Evolutionary conservation across 139 green algal genomes (phyloP), one percentile per base, ranked within the genome.

Genomic region (Chlorella sorokiniana): DNA sequence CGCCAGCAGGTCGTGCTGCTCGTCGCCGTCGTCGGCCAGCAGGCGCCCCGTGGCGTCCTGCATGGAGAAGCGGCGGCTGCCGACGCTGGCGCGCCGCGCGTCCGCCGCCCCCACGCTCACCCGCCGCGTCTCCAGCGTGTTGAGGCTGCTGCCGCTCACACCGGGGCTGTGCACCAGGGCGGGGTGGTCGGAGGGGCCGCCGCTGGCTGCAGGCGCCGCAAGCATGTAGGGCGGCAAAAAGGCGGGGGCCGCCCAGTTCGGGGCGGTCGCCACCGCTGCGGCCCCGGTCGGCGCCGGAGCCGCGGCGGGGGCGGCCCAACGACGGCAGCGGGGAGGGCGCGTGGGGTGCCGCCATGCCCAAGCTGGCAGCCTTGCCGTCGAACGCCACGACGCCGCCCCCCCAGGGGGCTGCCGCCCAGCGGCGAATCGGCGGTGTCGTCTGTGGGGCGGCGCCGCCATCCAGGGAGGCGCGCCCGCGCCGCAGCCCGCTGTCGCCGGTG

Each of bases 151-250:
- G 73, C 73, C 41, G 14, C 79, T 86, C n/a, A 82, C 41, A 10
- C 70, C 64, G 20, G 84, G 84, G 62, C 78, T 85, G 73, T 85
- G 79, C 61, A 69, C 72, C 25, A 88, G 74, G 22, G 84, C 84
- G n/a, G 84, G 84, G 69, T 88, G 84, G 33, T 84, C 83, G 1
- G 79, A 84, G 25, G 27, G 45, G 25, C 51, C 68, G 8, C 48
- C 40, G 64, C 64, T 85, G 40, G 61, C 54, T 0, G 40, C 61
- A 20, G 68, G 56, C 23, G n/a, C 71, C 42, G 64, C 27, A 23
- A 29, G 41, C 59, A 78, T 35, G 59, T 87, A 85, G 1, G 84
- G 84, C n/a, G 84, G 84, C 38, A 88, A 33, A 45, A 88, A 88
- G 20, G 84, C 84, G n/a, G 80, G 80, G 16, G 54, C 61, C 37